These are phyloP conservation scores for Nannizzia gypsea DNA, from an alignment of 2,329 filamentous ascomycete genomes.

Conservation along the genomic window DNA sequence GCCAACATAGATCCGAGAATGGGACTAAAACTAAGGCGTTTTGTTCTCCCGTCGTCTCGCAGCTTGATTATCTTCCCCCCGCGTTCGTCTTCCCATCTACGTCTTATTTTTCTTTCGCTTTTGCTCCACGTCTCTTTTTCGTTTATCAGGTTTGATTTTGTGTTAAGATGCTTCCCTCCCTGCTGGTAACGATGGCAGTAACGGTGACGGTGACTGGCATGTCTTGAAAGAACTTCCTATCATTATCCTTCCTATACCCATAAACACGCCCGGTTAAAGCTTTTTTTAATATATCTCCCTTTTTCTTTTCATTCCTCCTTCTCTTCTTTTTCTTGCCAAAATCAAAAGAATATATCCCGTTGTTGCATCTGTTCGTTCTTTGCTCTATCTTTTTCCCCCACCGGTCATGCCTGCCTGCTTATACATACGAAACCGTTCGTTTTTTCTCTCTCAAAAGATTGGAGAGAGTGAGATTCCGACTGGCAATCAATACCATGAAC, in stretches of 20 bases:
- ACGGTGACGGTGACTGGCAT: constrained; percentile 4
- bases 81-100: not conserved
- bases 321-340: not conserved
- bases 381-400: not conserved
- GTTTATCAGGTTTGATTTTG: not conserved
- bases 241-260: constrained; percentile 5
- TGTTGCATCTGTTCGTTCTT: not conserved
- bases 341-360: not conserved
- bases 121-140: not conserved
- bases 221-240: constrained; percentile 1
- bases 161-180: constrained; percentile 3
- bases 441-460: not conserved
- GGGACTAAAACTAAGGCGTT: not conserved
- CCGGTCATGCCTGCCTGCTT: not conserved
- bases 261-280: constrained; percentile 1
- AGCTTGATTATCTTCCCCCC: not conserved
- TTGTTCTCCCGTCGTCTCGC: not conserved
- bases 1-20: constrained; percentile 9
- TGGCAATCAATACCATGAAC: not conserved
- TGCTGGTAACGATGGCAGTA: constrained; percentile 1
- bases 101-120: not conserved
- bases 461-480: not conserved
- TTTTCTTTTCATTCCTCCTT: not conserved
- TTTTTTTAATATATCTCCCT: not conserved
- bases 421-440: not conserved